phyloP scores from a whole-genome alignment of 1,284 basidiomycete species.

The Leccinum colubrinum region DNA sequence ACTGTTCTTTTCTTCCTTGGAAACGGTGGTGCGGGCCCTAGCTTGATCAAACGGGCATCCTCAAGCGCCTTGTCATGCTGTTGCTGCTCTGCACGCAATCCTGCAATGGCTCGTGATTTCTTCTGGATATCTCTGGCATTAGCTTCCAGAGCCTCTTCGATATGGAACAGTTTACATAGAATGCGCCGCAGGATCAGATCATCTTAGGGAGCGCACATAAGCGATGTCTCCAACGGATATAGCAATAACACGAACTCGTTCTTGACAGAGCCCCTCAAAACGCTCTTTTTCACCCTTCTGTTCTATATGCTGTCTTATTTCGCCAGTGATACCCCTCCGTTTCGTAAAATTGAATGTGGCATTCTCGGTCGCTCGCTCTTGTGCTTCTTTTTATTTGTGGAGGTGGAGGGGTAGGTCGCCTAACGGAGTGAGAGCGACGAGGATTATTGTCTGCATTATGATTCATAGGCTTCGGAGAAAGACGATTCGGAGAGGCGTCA shows the following conservation, averaged over 20 bases:
- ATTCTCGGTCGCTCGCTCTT: constrained; percentile 90
- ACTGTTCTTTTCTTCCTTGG: constrained; percentile 73
- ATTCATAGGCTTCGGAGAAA: too few relatives aligned
- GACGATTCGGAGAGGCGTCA: too few relatives aligned
- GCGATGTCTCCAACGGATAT: background rate
- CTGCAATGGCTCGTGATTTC: constrained; percentile 69
- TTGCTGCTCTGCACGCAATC: constrained; percentile 67
- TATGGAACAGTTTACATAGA: constrained; percentile 90
- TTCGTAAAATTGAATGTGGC: constrained; percentile 94
- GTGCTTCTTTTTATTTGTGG: constrained; percentile 55
- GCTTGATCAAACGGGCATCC: constrained; percentile 79
- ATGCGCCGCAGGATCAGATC: constrained; percentile 79
- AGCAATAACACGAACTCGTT: constrained; percentile 53
- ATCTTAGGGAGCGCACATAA: constrained; percentile 49
- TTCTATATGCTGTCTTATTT: constrained; percentile 97
- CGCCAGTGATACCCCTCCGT: constrained; percentile 88
- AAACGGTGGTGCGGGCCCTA: constrained; percentile 67
- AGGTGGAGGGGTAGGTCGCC: too few relatives aligned
- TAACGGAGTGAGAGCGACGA: too few relatives aligned
- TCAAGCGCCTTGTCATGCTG: constrained; percentile 72
- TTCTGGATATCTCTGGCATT: constrained; percentile 70
- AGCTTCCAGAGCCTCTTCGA: constrained; percentile 76
- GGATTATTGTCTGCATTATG: too few relatives aligned
- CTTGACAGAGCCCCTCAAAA: constrained; percentile 77
- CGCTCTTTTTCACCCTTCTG: constrained; percentile 93